These are phyloP conservation scores for Hirschfeldia incana DNA, from an alignment of 345 rosid species.

Conservation along the genomic window DNA sequence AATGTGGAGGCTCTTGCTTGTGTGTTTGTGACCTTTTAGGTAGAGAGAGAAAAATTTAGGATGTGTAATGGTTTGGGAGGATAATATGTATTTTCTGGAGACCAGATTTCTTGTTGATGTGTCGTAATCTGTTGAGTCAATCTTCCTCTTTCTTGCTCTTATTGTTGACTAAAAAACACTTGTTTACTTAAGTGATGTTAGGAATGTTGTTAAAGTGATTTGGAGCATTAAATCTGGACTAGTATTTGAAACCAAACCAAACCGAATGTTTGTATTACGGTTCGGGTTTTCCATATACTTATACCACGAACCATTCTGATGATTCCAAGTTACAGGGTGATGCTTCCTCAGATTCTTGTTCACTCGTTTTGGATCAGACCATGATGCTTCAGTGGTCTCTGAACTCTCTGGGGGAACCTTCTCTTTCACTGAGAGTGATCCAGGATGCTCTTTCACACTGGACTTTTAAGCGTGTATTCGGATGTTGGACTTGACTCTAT, in stretches of 20 bases:
- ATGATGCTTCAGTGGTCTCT: conserved; percentile 71
- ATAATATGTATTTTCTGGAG: conserved; percentile 8
- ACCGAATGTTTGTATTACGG: conserved; percentile 1
- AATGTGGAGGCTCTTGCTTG: conserved; percentile 2
- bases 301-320: too few relatives aligned
- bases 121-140: conserved; percentile 1
- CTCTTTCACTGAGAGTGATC: conserved; percentile 62
- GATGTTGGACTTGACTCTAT: too few relatives aligned
- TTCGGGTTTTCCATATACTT: too few relatives aligned
- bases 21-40: not conserved
- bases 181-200: conserved; percentile 3
- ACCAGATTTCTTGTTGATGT: conserved; percentile 8
- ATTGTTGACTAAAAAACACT: not conserved
- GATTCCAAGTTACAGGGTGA: conserved; percentile 47
- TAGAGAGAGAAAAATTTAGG: conserved; percentile 24
- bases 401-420: conserved; percentile 83
- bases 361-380: conserved; percentile 88
- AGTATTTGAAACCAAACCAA: not conserved
- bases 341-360: conserved; percentile 73
- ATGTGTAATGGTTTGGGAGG: conserved; percentile 24
- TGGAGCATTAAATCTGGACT: not conserved
- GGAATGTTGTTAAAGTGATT: not conserved
- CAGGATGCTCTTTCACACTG: too few relatives aligned
- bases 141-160: not conserved
- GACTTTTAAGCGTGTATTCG: too few relatives aligned